Conservation (phyloP, 2,329 filamentous ascomycete species). For the Ascochyta clinopodiicola region DNA sequence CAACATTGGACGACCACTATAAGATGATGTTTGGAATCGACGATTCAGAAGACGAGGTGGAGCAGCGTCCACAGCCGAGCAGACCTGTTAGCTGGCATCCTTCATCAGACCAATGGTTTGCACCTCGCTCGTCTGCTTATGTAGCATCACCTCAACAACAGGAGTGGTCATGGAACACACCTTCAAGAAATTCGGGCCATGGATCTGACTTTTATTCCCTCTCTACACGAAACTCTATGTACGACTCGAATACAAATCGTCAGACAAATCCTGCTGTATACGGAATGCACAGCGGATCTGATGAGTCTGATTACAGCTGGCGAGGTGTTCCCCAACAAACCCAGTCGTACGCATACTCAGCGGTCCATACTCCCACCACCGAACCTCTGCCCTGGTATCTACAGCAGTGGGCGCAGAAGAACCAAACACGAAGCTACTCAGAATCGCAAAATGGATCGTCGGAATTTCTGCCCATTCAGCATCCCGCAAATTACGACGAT, state of each 20-base stretch:
- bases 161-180: slow-evolving; percentile 35
- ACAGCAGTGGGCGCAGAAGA: slow-evolving; percentile 47
- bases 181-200: slow-evolving; percentile 35
- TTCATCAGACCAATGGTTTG: slow-evolving; percentile 57
- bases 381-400: slow-evolving; percentile 47
- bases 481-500: slow-evolving; percentile 53
- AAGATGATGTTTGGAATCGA: slow-evolving; percentile 50
- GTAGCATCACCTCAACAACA: slow-evolving; percentile 35
- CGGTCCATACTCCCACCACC: slow-evolving; percentile 39
- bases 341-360: slow-evolving; percentile 33
- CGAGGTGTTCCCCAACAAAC: slow-evolving; percentile 33
- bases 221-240: slow-evolving; percentile 44
- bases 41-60: slow-evolving; percentile 32
- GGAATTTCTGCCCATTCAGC: slow-evolving; percentile 61
- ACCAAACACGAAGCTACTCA: slow-evolving; percentile 32
- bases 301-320: slow-evolving; percentile 41
- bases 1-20: slow-evolving; percentile 50
- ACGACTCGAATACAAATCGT: slow-evolving; percentile 27
- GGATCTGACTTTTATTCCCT: slow-evolving; percentile 46
- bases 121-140: slow-evolving; percentile 28
- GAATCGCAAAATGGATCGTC: slow-evolving; percentile 30
- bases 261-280: slow-evolving; percentile 22
- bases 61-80: slow-evolving; percentile 34
- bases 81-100: slow-evolving; percentile 80
- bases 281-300: slow-evolving; percentile 28